Evolutionary conservation across 2,329 filamentous ascomycete genomes (phyloP).

Genomic region (Pestalotiopsis fici): DNA sequence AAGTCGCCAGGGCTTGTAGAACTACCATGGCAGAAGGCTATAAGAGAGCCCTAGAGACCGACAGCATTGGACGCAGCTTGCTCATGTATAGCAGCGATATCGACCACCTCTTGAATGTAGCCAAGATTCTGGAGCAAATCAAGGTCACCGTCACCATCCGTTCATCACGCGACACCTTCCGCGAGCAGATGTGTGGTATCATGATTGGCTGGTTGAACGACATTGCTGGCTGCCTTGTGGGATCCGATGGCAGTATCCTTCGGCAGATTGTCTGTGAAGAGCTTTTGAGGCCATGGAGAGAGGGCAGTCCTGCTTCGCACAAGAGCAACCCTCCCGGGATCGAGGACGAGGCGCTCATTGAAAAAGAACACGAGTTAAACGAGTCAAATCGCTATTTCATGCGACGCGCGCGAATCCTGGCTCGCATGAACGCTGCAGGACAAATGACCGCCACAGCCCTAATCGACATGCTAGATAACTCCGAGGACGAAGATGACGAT

Average conservation of each 20-base stretch:
- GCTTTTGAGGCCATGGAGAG: constrained; percentile 82
- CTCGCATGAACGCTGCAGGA: constrained; percentile 16
- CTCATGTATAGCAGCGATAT: constrained; percentile 76
- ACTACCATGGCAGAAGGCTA: constrained; percentile 70
- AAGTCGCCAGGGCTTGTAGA: constrained; percentile 86
- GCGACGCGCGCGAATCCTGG: constrained; percentile 34
- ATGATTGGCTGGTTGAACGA: constrained; percentile 96
- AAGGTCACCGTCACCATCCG: constrained; percentile 94
- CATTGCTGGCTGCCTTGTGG: constrained; percentile 86
- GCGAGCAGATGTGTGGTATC: constrained; percentile 98
- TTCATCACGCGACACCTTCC: constrained; percentile 90
- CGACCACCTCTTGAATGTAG: constrained; percentile 72
- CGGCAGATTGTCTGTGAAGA: constrained; percentile 87
- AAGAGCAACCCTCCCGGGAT: constrained; percentile 75
- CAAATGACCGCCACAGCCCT: constrained; percentile 14
- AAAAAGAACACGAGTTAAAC: constrained; percentile 38
- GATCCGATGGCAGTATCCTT: constrained; percentile 76
- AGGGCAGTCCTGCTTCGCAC: constrained; percentile 82
- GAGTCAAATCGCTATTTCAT: constrained; percentile 33
- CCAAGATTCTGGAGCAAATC: constrained; percentile 89
- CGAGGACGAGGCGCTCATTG: constrained; percentile 75
- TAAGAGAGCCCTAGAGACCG: constrained; percentile 81
- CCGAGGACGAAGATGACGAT: constrained; percentile 40
- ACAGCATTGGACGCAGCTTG: constrained; percentile 84
- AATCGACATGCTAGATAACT: constrained; percentile 40